Conservation (phyloP, 257 asterid genomes). For the Coffea canephora region DNA sequence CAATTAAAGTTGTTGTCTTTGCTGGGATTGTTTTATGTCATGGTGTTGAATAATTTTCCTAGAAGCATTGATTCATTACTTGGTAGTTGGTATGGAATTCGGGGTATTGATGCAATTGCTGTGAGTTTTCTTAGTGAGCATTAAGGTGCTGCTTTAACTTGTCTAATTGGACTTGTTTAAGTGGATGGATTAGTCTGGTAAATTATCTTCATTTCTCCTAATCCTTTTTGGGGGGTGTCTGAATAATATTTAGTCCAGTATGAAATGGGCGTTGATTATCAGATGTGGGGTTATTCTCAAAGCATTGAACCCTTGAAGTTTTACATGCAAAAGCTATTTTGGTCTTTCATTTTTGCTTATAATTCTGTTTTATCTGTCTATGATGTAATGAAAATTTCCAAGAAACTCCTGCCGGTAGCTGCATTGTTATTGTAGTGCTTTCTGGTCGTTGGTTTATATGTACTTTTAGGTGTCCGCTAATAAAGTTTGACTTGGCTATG, state of each 20-base stretch:
- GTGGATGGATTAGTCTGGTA: not conserved
- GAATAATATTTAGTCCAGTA: no score
- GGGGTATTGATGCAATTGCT: not conserved
- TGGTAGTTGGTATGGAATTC: not conserved
- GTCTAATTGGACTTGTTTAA: not conserved
- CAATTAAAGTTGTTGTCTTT: no score
- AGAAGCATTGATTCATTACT: not conserved
- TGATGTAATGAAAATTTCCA: not conserved
- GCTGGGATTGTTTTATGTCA: not conserved
- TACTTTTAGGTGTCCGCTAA: no score
- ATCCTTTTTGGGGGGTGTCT: no score
- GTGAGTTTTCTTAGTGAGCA: not conserved
- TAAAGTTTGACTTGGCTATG: not conserved
- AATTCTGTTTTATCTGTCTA: not conserved
- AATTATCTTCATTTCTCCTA: no score
- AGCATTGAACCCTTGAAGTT: not conserved
- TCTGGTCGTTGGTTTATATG: not conserved
- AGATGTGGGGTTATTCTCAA: not conserved
- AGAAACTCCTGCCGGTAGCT: not conserved
- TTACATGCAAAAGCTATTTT: not conserved
- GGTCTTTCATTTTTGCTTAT: not conserved
- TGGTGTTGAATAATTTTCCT: not conserved
- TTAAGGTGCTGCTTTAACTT: not conserved
- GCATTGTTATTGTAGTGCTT: not conserved
- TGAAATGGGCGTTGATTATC: not conserved